Evolutionary conservation across 2,329 filamentous ascomycete genomes (phyloP).

Genomic region (Torrubiella hemipterigena): DNA sequence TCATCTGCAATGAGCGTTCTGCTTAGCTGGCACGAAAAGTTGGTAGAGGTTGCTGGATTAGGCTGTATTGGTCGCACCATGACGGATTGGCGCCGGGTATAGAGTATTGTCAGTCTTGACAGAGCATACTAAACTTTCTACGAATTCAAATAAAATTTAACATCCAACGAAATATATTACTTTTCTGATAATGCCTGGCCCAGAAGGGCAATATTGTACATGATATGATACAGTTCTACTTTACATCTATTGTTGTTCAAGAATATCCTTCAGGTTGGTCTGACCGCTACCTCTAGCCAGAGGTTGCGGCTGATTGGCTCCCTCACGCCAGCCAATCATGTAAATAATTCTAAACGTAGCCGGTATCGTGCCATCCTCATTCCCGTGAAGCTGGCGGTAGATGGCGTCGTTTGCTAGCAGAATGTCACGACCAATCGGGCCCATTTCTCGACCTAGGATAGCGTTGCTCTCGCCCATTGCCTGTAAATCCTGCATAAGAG

Average conservation of each 20-base stretch:
- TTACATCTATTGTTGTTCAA: slow-evolving; percentile 31
- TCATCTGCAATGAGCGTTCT: slow-evolving; percentile 91
- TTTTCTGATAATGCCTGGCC: too few species aligned
- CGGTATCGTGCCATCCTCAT: slow-evolving; percentile 63
- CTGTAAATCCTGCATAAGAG: slow-evolving; percentile 87
- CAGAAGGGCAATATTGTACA: slow-evolving; percentile 5
- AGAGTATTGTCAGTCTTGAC: too few species aligned
- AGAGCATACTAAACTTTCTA: too few species aligned
- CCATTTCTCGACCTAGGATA: slow-evolving; percentile 72
- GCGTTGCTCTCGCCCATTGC: slow-evolving; percentile 95
- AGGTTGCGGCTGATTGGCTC: slow-evolving; percentile 65
- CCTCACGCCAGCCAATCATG: slow-evolving; percentile 98
- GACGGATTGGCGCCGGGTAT: slow-evolving; percentile 81
- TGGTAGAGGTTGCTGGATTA: slow-evolving; percentile 83
- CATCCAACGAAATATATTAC: too few species aligned
- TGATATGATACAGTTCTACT: slow-evolving; percentile 1
- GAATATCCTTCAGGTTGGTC: slow-evolving; percentile 76
- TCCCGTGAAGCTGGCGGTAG: slow-evolving; percentile 77
- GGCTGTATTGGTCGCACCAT: slow-evolving; percentile 90
- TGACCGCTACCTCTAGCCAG: slow-evolving; percentile 74
- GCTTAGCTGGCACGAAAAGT: slow-evolving; percentile 97
- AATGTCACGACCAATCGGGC: slow-evolving; percentile 67
- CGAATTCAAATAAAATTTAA: background rate
- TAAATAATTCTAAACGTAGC: slow-evolving; percentile 94
- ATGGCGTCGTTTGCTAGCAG: slow-evolving; percentile 80